phyloP scores from a whole-genome alignment of 2,329 filamentous ascomycete species.

The Fusarium denticulatum region DNA sequence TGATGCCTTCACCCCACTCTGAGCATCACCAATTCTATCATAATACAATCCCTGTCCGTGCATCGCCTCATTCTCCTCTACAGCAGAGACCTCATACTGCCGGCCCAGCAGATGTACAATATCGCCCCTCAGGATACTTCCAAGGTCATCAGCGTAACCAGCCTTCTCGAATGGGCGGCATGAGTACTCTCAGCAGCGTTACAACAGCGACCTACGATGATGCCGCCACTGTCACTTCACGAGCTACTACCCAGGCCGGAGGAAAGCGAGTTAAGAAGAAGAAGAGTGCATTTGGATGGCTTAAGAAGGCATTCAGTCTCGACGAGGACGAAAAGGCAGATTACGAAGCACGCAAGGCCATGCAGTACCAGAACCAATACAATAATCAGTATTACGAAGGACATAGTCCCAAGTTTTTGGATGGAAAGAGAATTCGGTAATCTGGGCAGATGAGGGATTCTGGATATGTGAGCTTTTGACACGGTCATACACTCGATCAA shows the following conservation, averaged over 20 bases:
- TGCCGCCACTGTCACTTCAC: slow-evolving; percentile 42
- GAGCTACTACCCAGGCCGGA: slow-evolving; percentile 43
- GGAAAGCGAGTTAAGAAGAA: slow-evolving; percentile 69
- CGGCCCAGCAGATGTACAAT: slow-evolving; percentile 45
- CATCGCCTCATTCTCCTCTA: slow-evolving; percentile 70
- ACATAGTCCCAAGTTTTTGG: slow-evolving; percentile 63
- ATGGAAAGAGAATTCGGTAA: slow-evolving; percentile 61
- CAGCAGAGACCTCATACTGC: slow-evolving; percentile 69
- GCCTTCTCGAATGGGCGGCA: slow-evolving; percentile 62
- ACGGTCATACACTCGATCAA: not conserved
- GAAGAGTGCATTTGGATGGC: slow-evolving; percentile 73
- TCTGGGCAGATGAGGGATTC: not conserved
- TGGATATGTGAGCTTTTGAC: slow-evolving; percentile 7
- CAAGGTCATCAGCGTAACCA: slow-evolving; percentile 57
- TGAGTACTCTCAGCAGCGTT: slow-evolving; percentile 67
- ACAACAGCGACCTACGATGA: slow-evolving; percentile 58
- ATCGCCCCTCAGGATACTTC: slow-evolving; percentile 47
- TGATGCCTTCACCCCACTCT: slow-evolving; percentile 48
- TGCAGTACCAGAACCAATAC: slow-evolving; percentile 54
- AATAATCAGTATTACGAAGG: slow-evolving; percentile 61
- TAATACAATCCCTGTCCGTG: slow-evolving; percentile 60
- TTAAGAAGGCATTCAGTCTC: slow-evolving; percentile 73
- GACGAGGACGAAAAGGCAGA: slow-evolving; percentile 70
- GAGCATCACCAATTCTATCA: slow-evolving; percentile 64
- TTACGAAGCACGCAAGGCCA: slow-evolving; percentile 65